Conservation (phyloP, 2,329 filamentous ascomycete species). For the Nigrospora oryzae region DNA sequence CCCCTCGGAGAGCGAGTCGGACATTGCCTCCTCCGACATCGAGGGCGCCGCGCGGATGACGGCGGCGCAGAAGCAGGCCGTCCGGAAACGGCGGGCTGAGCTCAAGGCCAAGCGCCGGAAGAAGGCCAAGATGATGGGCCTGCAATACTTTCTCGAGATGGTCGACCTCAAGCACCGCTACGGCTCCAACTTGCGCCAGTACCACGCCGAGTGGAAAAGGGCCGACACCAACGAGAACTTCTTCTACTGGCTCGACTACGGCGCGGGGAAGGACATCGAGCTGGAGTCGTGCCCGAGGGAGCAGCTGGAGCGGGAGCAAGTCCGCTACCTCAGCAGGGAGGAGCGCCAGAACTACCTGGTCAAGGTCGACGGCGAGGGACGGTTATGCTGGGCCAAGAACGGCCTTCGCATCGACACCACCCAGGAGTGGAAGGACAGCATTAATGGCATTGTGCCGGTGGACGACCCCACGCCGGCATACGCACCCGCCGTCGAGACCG, state of each 20-base stretch:
- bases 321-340: conserved; percentile 76
- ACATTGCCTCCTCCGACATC: conserved; percentile 19
- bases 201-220: conserved; percentile 79
- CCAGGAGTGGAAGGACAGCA: conserved; percentile 67
- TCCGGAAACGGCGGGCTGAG: conserved; percentile 32
- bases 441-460: conserved; percentile 61
- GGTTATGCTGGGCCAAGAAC: conserved; percentile 83
- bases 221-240: conserved; percentile 75
- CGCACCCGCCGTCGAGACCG: conserved; percentile 21
- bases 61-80: conserved; percentile 27
- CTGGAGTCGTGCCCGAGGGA: conserved; percentile 65
- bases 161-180: conserved; percentile 82
- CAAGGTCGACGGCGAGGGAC: conserved; percentile 62
- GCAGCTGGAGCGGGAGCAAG: conserved; percentile 66
- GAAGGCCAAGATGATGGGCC: conserved; percentile 69
- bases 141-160: conserved; percentile 82
- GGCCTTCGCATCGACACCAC: conserved; percentile 69
- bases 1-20: conserved; percentile 19
- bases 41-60: conserved; percentile 16
- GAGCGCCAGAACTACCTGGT: conserved; percentile 78
- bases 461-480: conserved; percentile 53
- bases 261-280: conserved; percentile 63
- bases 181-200: conserved; percentile 71
- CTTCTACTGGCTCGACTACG: conserved; percentile 88
- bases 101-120: conserved; percentile 50